Conservation (phyloP, 164 flowering plant species). For the Stephania cephalantha region DNA sequence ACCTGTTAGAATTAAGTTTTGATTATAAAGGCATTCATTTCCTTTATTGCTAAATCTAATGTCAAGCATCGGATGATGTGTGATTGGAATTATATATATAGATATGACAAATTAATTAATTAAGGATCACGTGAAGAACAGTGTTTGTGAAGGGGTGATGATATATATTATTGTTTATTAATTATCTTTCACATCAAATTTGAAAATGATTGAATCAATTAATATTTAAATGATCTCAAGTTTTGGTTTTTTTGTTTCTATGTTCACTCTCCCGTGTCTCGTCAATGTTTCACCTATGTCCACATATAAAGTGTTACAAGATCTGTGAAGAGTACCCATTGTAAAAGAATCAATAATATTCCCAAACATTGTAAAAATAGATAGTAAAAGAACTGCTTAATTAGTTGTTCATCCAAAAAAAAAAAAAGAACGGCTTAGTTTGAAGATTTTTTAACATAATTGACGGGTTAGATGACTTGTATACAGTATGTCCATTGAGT, state of each 20-base stretch:
- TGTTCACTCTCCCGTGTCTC: constrained; percentile 7
- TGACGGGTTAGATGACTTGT: background rate
- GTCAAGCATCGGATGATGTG: no score
- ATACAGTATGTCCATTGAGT: background rate
- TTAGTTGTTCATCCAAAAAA: no score
- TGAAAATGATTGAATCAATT: background rate
- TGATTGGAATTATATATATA: no score
- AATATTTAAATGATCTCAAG: background rate
- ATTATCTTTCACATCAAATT: constrained; percentile 11
- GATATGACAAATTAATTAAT: no score
- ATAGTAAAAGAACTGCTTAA: background rate
- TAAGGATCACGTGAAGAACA: constrained; percentile 1
- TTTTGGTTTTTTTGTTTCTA: constrained; percentile 5
- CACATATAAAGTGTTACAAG: background rate
- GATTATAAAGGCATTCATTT: no score
- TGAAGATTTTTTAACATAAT: background rate
- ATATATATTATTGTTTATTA: background rate
- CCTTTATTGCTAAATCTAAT: no score
- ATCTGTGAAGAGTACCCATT: no score
- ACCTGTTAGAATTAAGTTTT: no score
- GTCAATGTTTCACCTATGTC: constrained; percentile 2
- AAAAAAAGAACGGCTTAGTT: background rate
- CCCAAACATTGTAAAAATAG: no score
- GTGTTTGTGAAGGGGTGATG: background rate
- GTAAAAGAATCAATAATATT: no score